Evolutionary conservation across 1,284 basidiomycete species (phyloP).

Genomic region (Fomitopsis pinicola): DNA sequence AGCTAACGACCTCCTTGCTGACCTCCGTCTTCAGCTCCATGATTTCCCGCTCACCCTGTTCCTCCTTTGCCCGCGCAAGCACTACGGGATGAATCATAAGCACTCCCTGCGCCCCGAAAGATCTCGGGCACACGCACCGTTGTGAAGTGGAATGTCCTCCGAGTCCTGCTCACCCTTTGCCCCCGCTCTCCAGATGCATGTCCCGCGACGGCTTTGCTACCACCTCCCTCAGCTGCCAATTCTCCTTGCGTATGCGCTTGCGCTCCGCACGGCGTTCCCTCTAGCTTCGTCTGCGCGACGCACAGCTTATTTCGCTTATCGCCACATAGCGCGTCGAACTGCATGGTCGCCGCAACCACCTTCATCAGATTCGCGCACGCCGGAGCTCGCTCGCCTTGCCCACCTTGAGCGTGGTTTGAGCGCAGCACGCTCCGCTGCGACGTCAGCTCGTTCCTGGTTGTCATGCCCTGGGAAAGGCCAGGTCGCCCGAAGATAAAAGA

Average conservation of each 20-base stretch:
- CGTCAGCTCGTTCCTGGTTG: too few relatives aligned
- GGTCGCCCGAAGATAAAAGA: too few relatives aligned
- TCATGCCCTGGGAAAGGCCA: too few relatives aligned
- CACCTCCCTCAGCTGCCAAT: constrained; percentile 2
- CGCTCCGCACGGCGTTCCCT: background rate
- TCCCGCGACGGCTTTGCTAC: background rate
- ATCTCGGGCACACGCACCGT: background rate
- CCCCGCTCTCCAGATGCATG: background rate
- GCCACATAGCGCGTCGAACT: background rate
- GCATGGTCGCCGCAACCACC: background rate
- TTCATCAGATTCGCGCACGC: background rate
- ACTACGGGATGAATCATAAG: background rate
- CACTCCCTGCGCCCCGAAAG: background rate
- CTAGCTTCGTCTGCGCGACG: background rate
- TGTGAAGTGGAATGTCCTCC: background rate
- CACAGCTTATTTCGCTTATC: background rate
- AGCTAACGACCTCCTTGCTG: background rate
- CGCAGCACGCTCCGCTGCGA: background rate
- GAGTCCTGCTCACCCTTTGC: background rate
- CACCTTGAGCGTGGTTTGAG: background rate
- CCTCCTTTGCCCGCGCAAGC: background rate
- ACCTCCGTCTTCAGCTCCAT: background rate
- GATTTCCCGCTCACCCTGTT: background rate
- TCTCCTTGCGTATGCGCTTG: background rate
- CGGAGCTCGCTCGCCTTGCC: background rate